These are phyloP conservation scores for Picochlorum sp. DNA, from an alignment of 139 green algal genomes.

Conservation along the genomic window DNA sequence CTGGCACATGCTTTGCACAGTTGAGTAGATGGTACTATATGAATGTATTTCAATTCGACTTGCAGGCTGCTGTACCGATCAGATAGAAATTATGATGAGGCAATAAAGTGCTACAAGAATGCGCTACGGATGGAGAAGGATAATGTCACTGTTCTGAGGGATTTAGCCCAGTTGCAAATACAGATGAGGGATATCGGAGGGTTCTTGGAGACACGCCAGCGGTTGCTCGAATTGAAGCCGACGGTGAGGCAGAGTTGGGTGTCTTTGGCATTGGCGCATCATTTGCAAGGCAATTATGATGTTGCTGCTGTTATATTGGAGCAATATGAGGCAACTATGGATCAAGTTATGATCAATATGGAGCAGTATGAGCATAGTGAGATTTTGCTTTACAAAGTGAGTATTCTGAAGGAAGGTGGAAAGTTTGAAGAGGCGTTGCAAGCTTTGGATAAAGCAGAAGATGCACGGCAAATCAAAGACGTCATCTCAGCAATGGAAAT, in stretches of 20 bases:
- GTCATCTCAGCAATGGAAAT: slow-evolving; percentile 52
- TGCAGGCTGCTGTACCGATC: slow-evolving; percentile 74
- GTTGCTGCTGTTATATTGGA: slow-evolving; percentile 55
- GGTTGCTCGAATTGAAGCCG: slow-evolving; percentile 74
- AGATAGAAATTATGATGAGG: slow-evolving; percentile 91
- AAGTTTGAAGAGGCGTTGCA: slow-evolving; percentile 35
- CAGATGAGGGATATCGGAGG: slow-evolving; percentile 87
- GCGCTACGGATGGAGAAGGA: slow-evolving; percentile 86
- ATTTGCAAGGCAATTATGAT: slow-evolving; percentile 72
- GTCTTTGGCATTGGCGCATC: slow-evolving; percentile 80
- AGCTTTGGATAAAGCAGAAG: slow-evolving; percentile 33
- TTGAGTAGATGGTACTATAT: background rate
- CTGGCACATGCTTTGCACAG: background rate
- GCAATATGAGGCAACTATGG: slow-evolving; percentile 23
- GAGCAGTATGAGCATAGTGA: slow-evolving; percentile 95
- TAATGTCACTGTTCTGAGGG: slow-evolving; percentile 74
- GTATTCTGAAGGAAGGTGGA: slow-evolving; percentile 74
- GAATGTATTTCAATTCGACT: slow-evolving; percentile 29
- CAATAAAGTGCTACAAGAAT: slow-evolving; percentile 99
- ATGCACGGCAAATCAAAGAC: slow-evolving; percentile 68
- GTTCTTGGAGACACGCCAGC: slow-evolving; percentile 82
- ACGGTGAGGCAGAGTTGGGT: slow-evolving; percentile 87
- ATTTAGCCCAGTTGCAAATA: slow-evolving; percentile 45
- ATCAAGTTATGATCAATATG: slow-evolving; percentile 10
- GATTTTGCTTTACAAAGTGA: slow-evolving; percentile 87